Conservation (phyloP, 176 grass and related monocot species). For the Aegilops tauschii region DNA sequence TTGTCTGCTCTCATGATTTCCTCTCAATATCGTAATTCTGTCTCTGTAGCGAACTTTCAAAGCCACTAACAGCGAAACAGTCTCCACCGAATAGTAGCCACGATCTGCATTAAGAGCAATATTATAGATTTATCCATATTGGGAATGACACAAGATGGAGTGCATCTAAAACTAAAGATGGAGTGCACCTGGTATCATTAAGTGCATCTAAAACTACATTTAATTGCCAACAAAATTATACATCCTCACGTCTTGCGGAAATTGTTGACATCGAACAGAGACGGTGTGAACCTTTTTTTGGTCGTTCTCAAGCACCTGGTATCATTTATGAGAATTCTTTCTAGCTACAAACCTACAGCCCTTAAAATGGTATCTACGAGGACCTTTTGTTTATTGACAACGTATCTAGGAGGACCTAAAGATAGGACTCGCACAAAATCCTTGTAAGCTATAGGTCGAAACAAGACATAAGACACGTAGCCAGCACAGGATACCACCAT, state of each 20-base stretch:
- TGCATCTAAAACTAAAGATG: background rate
- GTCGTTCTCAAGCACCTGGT: background rate
- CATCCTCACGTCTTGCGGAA: background rate
- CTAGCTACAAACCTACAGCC: background rate
- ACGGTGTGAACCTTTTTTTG: background rate
- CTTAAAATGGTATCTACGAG: background rate
- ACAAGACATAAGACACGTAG: background rate
- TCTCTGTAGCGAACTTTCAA: slow-evolving; percentile 97
- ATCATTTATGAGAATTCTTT: slow-evolving; percentile 5
- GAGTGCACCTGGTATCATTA: background rate
- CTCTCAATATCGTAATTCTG: slow-evolving; percentile 97
- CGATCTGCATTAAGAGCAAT: slow-evolving; percentile 59
- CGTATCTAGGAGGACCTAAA: background rate
- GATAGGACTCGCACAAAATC: background rate
- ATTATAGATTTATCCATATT: background rate
- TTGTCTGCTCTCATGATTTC: slow-evolving; percentile 97
- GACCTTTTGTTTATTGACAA: background rate
- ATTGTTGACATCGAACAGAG: background rate
- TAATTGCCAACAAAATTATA: background rate
- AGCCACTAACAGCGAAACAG: slow-evolving; percentile 82
- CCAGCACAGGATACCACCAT: background rate
- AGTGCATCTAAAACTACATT: too few relatives aligned
- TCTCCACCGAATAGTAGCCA: slow-evolving; percentile 95
- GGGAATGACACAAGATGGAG: background rate
- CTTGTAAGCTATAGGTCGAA: background rate